These are phyloP conservation scores for Fusarium palustre DNA, from an alignment of 2,329 filamentous ascomycete species.

Conservation along the genomic window DNA sequence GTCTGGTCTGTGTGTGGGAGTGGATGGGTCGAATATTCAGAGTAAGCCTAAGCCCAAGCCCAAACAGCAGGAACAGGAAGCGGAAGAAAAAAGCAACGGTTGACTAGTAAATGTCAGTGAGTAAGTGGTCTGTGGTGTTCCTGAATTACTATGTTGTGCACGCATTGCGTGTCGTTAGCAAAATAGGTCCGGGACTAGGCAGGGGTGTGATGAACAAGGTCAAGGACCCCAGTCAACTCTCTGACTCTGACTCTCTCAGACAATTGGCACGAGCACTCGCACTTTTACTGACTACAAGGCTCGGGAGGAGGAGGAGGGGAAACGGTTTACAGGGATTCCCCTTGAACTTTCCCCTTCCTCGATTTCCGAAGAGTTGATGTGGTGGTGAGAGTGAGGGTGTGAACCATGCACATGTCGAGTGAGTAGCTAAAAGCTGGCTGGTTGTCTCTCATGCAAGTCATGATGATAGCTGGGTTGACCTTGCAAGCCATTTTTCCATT, in stretches of 20 bases:
- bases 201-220: slow-evolving; percentile 23
- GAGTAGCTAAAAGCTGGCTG: slow-evolving; percentile 31
- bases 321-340: not conserved
- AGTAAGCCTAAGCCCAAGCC: slow-evolving; percentile 25
- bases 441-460: slow-evolving; percentile 39
- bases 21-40: slow-evolving; percentile 12
- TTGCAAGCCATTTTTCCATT: not conserved
- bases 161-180: slow-evolving; percentile 37
- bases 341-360: slow-evolving; percentile 6
- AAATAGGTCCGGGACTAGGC: slow-evolving; percentile 22
- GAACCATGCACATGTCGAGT: slow-evolving; percentile 8
- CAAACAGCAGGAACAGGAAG: not conserved
- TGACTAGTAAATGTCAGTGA: slow-evolving; percentile 5
- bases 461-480: slow-evolving; percentile 15
- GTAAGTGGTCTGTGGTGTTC: slow-evolving; percentile 14
- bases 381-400: slow-evolving; percentile 21
- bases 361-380: slow-evolving; percentile 1
- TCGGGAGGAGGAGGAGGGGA: slow-evolving; percentile 1
- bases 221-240: slow-evolving; percentile 32
- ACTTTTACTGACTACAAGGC: not conserved
- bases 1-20: slow-evolving; percentile 24
- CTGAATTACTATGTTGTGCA: slow-evolving; percentile 12
- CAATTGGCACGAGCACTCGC: slow-evolving; percentile 27
- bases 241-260: slow-evolving; percentile 42
- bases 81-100: slow-evolving; percentile 36